These are phyloP conservation scores for Sechiopsis laciniata DNA, from an alignment of 306 rosid genomes.

Conservation along the genomic window DNA sequence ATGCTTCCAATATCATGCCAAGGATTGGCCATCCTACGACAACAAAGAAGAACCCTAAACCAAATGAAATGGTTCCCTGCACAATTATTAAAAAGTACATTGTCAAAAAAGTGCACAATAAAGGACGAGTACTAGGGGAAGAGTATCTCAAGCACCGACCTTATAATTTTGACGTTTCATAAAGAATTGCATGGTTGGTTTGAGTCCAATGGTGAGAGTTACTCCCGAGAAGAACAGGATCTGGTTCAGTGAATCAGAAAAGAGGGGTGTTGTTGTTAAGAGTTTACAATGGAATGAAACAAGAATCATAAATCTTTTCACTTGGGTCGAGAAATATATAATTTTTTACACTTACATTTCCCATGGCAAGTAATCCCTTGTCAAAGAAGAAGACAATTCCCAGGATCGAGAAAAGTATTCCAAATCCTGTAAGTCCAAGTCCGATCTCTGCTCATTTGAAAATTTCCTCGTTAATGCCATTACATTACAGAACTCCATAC, in stretches of 20 bases:
- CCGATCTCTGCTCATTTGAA: constrained; percentile 69
- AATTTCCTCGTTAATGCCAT: constrained; percentile 18
- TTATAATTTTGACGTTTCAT: constrained; percentile 84
- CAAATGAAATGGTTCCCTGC: constrained; percentile 92
- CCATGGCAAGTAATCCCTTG: constrained; percentile 97
- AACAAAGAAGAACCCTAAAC: constrained; percentile 80
- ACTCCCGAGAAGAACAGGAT: constrained; percentile 94
- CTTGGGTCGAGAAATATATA: neutral
- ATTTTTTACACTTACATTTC: constrained; percentile 60
- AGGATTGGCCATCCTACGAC: constrained; percentile 89
- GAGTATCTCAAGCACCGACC: constrained; percentile 37
- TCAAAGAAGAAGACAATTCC: constrained; percentile 89
- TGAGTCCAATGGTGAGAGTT: constrained; percentile 83
- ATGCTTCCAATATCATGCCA: constrained; percentile 91
- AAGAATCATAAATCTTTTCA: neutral
- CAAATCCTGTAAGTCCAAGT: constrained; percentile 92
- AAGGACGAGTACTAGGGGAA: neutral
- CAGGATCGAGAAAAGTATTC: constrained; percentile 81
- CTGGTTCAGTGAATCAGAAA: constrained; percentile 43
- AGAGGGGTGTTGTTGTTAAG: constrained; percentile 24
- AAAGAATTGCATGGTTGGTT: constrained; percentile 88
- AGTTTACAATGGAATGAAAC: neutral
- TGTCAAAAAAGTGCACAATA: constrained; percentile 3
- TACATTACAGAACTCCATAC: constrained; percentile 20
- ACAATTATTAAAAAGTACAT: constrained; percentile 13